Evolutionary conservation across 108 stramenopile genomes (phyloP).

Genomic region (Conticribra guillardii): DNA sequence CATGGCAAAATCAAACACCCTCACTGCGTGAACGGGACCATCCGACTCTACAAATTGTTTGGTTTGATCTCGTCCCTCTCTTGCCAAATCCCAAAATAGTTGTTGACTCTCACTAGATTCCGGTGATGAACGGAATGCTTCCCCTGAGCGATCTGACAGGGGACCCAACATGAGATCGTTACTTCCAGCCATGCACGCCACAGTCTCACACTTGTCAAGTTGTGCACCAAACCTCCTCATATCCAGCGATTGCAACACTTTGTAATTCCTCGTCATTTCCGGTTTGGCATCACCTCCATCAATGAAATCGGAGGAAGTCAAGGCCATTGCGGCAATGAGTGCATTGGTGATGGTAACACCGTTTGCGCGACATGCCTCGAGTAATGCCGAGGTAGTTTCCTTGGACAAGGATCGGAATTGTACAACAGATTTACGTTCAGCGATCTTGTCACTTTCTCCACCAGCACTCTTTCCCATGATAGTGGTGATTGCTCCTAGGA

Average conservation of each 20-base stretch:
- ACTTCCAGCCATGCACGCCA: constrained; percentile 83
- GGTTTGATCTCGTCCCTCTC: constrained; percentile 74
- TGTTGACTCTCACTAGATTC: constrained; percentile 28
- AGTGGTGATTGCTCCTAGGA: constrained; percentile 70
- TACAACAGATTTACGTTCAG: constrained; percentile 57
- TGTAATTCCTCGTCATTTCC: constrained; percentile 76
- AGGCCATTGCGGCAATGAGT: constrained; percentile 72
- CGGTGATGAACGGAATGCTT: constrained; percentile 47
- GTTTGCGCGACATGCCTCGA: constrained; percentile 67
- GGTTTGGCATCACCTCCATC: constrained; percentile 48
- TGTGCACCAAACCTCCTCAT: constrained; percentile 81
- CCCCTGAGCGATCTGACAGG: constrained; percentile 67
- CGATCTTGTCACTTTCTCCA: constrained; percentile 56
- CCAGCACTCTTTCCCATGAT: constrained; percentile 84
- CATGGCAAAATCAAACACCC: constrained; percentile 89
- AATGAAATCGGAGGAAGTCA: constrained; percentile 83
- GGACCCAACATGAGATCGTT: constrained; percentile 89
- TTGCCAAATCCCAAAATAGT: constrained; percentile 76
- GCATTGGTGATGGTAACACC: constrained; percentile 81
- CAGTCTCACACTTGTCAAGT: constrained; percentile 76
- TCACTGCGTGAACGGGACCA: constrained; percentile 78
- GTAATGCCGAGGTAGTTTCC: constrained; percentile 57
- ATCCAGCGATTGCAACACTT: constrained; percentile 86
- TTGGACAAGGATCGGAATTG: constrained; percentile 70
- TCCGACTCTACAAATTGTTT: constrained; percentile 61